A percentile compares a stretch with the other conserved stretches of the same genome.
phyloP scores from a whole-genome alignment of 2,329 filamentous ascomycete species.

The Hysterium pulicare region DNA sequence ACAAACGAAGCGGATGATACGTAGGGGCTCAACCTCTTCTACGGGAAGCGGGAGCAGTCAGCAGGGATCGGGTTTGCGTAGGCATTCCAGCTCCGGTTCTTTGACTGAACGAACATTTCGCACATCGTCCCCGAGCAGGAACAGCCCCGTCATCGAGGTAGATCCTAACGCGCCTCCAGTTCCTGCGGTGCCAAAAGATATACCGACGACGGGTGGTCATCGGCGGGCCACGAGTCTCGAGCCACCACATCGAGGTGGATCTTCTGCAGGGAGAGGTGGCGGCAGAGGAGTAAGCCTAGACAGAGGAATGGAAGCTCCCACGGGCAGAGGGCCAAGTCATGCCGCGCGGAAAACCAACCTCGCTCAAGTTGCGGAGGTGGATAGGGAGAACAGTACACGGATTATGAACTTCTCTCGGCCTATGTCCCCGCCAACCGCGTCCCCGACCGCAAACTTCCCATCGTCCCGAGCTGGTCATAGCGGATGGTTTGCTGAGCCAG shows the following conservation, averaged over 20 bases:
- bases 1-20: conserved; percentile 79
- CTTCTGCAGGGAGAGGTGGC: conserved; percentile 38
- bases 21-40: conserved; percentile 72
- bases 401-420: conserved; percentile 56
- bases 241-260: conserved; percentile 45
- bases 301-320: conserved; percentile 20
- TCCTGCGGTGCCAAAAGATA: conserved; percentile 63
- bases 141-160: conserved; percentile 17
- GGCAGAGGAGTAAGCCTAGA: conserved; percentile 42
- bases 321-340: conserved; percentile 20
- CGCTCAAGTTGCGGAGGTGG: conserved; percentile 43
- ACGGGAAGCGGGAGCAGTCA: conserved; percentile 50
- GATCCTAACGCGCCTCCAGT: conserved; percentile 65
- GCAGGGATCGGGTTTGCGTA: conserved; percentile 34
- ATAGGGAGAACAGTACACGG: conserved; percentile 41
- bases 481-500: conserved; percentile 40
- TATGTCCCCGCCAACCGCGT: conserved; percentile 45
- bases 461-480: conserved; percentile 14
- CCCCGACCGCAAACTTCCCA: conserved; percentile 13
- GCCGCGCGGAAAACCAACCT: conserved; percentile 27
- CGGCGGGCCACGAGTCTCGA: conserved; percentile 50
- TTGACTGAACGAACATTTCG: conserved; percentile 90
- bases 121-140: conserved; percentile 56
- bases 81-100: conserved; percentile 66
- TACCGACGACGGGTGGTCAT: conserved; percentile 25